A percentile compares a stretch with the other conserved stretches of the same genome.
These are phyloP conservation scores for Fistulinella prunicolor DNA, from an alignment of 768 basidiomycete genomes.

Conservation along the genomic window DNA sequence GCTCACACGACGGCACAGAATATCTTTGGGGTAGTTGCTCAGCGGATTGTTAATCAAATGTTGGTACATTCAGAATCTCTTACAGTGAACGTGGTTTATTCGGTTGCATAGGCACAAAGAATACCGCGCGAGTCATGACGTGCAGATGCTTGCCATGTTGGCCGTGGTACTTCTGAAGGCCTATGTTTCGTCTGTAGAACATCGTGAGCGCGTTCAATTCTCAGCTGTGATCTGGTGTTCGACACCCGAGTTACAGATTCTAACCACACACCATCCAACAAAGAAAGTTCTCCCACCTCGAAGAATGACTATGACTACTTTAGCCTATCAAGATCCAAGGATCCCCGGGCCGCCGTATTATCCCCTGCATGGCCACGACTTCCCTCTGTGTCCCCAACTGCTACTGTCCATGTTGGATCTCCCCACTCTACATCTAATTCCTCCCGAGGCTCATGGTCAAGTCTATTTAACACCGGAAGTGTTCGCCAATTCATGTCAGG, in stretches of 20 bases:
- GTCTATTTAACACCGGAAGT: slow-evolving; percentile 63
- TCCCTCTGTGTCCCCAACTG: slow-evolving; percentile 41
- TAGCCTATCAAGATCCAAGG: slow-evolving; percentile 39
- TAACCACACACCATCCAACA: slow-evolving; percentile 16
- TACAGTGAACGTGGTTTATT: not conserved
- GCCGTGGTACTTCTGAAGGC: slow-evolving; percentile 63
- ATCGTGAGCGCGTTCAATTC: slow-evolving; percentile 8
- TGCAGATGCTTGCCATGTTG: slow-evolving; percentile 82
- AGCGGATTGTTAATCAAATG: slow-evolving; percentile 46
- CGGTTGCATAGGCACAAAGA: slow-evolving; percentile 39
- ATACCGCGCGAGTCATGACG: slow-evolving; percentile 51
- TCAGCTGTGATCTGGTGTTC: not conserved
- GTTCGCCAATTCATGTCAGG: slow-evolving; percentile 69
- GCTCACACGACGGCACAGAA: slow-evolving; percentile 23
- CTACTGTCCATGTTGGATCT: slow-evolving; percentile 35
- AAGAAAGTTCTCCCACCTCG: slow-evolving; percentile 19
- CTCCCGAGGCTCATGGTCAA: slow-evolving; percentile 80
- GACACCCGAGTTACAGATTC: not conserved
- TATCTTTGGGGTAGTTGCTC: slow-evolving; percentile 24
- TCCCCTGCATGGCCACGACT: slow-evolving; percentile 56
- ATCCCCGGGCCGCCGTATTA: slow-evolving; percentile 37
- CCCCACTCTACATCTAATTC: slow-evolving; percentile 54
- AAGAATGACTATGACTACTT: slow-evolving; percentile 56
- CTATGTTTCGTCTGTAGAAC: slow-evolving; percentile 8
- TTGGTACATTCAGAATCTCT: slow-evolving; percentile 32